Base-by-base conservation (phyloP, 169 alveolate species). In the Eimeria acervulina region DNA sequence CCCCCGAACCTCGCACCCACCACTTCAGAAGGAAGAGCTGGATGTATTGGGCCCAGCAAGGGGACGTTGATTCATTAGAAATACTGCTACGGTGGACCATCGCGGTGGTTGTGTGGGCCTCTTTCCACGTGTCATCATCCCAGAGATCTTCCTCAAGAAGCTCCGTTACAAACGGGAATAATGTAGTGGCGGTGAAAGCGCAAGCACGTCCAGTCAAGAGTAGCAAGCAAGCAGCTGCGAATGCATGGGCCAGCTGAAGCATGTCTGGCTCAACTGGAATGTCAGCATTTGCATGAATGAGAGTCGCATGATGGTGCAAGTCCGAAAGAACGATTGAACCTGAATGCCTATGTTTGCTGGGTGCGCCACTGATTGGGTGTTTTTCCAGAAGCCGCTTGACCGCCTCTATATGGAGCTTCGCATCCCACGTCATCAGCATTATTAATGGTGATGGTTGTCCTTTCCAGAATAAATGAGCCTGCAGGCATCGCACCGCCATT, bases 1-100 rank as follows among this genome's bases (percentile, higher is more conserved):
- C 74, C 44, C 80, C 93, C 21, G 81, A 51, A 85, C 93, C 93
- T 85, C 93, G 78, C 28, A 33, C 33, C 93, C 93, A 85, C 93
- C 93, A 85, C 36, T 59, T 85, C 13, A 33, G 61, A 4, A 85
- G 78, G 15, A 85, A 38, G 78, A 40, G 42, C 63, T 85, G 93
- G 31, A 59, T 28, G 93, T 36, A 42, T 26, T 36, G 66, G 15
- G 36, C 55, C 93, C 78, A 55, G 55, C 61, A 31, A 31, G 2
- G 12, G 40, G 89, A 23, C 15, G 44, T 13, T 19, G 33, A 2
- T 47, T n/a, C 70, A 23, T n/a, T 17, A 47, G 21, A 52, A 2
- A 26, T 36, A 31, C n/a, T 44, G 90, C 72, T 19, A 0, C 38
- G 74, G 26, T 12, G 33, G 72, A 13, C 36, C 42, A 52, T 17